A percentile compares a stretch with the other conserved stretches of the same genome.
Conservation (phyloP, 1,139 yeast species). For the Nakaseomyces glabratus region DNA sequence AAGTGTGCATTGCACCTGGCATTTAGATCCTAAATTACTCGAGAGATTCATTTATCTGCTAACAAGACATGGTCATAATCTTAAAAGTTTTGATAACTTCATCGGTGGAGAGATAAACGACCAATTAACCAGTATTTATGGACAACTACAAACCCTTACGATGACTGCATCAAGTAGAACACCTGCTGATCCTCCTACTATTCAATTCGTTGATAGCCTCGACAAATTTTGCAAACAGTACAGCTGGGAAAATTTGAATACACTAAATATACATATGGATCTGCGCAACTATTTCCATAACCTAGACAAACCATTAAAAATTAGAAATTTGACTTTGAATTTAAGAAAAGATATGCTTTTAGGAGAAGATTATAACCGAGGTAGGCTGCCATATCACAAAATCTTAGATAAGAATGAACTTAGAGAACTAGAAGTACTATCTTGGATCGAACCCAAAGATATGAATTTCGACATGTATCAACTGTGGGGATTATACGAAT, state of each 20-base stretch:
- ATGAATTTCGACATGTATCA: conserved; percentile 18
- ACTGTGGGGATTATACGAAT: conserved; percentile 20
- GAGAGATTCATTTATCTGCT: conserved; percentile 16
- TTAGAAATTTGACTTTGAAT: conserved; percentile 21
- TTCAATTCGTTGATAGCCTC: conserved; percentile 15
- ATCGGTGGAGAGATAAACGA: conserved; percentile 18
- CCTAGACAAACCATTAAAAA: conserved; percentile 16
- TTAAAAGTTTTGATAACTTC: conserved; percentile 24
- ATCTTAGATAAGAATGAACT: conserved; percentile 20
- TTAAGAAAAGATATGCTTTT: conserved; percentile 23
- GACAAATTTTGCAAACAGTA: conserved; percentile 13
- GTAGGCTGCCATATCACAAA: conserved; percentile 13
- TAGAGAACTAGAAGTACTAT: conserved; percentile 21
- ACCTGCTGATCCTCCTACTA: conserved; percentile 17
- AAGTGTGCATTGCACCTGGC: conserved; percentile 29
- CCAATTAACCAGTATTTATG: conserved; percentile 13
- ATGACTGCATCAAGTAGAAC: conserved; percentile 23
- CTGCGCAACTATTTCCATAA: conserved; percentile 21
- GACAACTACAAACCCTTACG: conserved; percentile 18
- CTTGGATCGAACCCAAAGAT: conserved; percentile 24
- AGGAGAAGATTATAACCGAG: background rate
- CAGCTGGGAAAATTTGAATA: conserved; percentile 17
- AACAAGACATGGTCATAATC: conserved; percentile 13
- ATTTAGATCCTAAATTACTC: conserved; percentile 17
- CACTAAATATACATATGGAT: conserved; percentile 23